These are phyloP conservation scores for Annona squamosa DNA, from an alignment of 164 flowering plant species.

Conservation along the genomic window DNA sequence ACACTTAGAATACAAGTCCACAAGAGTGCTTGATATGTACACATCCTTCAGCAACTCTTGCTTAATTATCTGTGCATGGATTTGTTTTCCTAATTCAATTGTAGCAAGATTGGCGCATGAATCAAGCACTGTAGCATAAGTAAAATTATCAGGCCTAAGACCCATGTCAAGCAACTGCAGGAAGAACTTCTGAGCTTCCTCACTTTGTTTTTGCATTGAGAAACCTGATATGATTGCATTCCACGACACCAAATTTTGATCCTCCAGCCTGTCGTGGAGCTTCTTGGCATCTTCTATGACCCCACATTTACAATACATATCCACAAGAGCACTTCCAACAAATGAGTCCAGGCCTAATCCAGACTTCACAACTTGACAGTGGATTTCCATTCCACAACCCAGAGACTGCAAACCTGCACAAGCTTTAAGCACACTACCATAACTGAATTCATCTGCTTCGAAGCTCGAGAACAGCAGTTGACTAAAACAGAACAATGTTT, in stretches of 20 bases:
- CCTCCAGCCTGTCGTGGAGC: conserved; percentile 46
- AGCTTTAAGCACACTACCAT: conserved; percentile 74
- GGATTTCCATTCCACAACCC: conserved; percentile 51
- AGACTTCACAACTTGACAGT: conserved; percentile 48
- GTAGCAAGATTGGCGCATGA: conserved; percentile 74
- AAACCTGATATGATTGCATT: conserved; percentile 78
- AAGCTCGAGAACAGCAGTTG: conserved; percentile 49
- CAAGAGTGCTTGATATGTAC: conserved; percentile 59
- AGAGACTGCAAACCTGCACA: conserved; percentile 45
- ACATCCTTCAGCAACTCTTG: conserved; percentile 56
- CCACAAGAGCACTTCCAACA: conserved; percentile 62
- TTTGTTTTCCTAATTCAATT: conserved; percentile 65
- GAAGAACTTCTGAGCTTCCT: conserved; percentile 60
- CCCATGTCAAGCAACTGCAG: conserved; percentile 54
- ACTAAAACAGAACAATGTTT: conserved; percentile 38
- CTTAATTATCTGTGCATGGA: conserved; percentile 76
- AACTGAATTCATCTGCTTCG: conserved; percentile 81
- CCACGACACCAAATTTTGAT: conserved; percentile 57
- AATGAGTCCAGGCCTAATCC: conserved; percentile 53
- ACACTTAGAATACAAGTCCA: conserved; percentile 89
- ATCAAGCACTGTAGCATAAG: conserved; percentile 77
- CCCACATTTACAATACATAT: conserved; percentile 78
- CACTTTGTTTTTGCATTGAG: conserved; percentile 45
- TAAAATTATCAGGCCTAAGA: conserved; percentile 64
- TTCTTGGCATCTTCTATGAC: conserved; percentile 59